A percentile compares a stretch with the other conserved stretches of the same genome.
Conservation (phyloP, 345 rosid species). For the Dimocarpus longan region DNA sequence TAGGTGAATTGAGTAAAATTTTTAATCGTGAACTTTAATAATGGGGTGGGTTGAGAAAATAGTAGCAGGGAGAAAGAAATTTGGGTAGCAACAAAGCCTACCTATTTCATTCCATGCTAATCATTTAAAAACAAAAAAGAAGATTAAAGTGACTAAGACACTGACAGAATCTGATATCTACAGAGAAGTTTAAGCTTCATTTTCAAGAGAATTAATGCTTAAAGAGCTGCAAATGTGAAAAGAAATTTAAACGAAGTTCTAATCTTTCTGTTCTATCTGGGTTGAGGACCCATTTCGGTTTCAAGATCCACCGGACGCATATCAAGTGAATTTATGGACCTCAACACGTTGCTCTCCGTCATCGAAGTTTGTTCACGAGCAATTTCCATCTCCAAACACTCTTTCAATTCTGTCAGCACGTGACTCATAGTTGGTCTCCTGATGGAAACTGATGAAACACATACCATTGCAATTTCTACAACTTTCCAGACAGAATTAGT, state of each 20-base stretch:
- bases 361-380: slow-evolving; percentile 8
- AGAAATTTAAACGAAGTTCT: not conserved
- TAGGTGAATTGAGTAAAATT: too few relatives aligned
- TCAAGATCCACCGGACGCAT: slow-evolving; percentile 14
- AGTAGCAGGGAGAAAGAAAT: too few relatives aligned
- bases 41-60: too few relatives aligned
- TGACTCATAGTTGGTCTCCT: slow-evolving; percentile 41
- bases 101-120: not conserved
- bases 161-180: not conserved
- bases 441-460: slow-evolving; percentile 25
- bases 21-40: too few relatives aligned
- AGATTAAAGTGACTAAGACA: not conserved
- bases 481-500: slow-evolving; percentile 35
- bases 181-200: not conserved
- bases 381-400: slow-evolving; percentile 28
- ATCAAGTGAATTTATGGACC: slow-evolving; percentile 22
- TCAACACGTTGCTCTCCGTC: not conserved
- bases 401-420: slow-evolving; percentile 30
- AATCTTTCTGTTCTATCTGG: slow-evolving; percentile 11
- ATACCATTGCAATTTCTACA: slow-evolving; percentile 38
- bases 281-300: slow-evolving; percentile 19
- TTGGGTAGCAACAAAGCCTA: too few relatives aligned
- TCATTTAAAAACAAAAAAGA: not conserved
- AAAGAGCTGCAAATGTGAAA: too few relatives aligned
- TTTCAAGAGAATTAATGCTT: too few relatives aligned